These are phyloP conservation scores for Metahyphopichia silvanorum DNA, from an alignment of 805 yeast species.

Conservation along the genomic window DNA sequence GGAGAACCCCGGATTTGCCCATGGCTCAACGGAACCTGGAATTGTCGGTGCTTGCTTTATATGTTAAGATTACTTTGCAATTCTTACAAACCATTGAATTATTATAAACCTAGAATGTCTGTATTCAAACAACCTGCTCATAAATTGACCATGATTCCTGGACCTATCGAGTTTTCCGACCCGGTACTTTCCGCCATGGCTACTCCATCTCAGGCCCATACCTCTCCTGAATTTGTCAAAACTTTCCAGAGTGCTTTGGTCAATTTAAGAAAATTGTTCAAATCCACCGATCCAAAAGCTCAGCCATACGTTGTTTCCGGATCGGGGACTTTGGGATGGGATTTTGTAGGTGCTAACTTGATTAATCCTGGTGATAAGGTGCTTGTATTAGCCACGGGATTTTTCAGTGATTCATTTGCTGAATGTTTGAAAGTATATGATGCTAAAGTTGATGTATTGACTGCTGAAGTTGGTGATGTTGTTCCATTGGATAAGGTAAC, in stretches of 20 bases:
- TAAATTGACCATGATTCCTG: constrained; percentile 67
- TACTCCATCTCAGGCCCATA: constrained; percentile 85
- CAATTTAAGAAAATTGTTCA: constrained; percentile 71
- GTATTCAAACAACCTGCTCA: constrained; percentile 42
- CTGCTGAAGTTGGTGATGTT: constrained; percentile 71
- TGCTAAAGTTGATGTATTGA: constrained; percentile 68
- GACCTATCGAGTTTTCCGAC: constrained; percentile 83
- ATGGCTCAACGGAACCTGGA: too few relatives aligned
- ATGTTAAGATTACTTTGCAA: too few relatives aligned
- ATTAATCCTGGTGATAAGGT: constrained; percentile 63
- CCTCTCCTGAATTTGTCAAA: constrained; percentile 76
- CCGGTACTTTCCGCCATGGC: constrained; percentile 76
- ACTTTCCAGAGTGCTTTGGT: constrained; percentile 68
- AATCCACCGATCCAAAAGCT: constrained; percentile 56
- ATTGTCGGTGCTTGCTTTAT: too few relatives aligned
- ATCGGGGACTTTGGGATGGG: constrained; percentile 96
- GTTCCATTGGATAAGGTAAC: constrained; percentile 59
- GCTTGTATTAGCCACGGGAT: constrained; percentile 86
- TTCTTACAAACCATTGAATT: too few relatives aligned
- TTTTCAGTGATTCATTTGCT: constrained; percentile 79
- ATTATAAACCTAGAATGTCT: too few relatives aligned
- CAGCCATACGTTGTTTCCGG: constrained; percentile 85
- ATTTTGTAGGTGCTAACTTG: constrained; percentile 77
- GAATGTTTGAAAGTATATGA: constrained; percentile 72
- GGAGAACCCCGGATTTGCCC: too few relatives aligned